Evolutionary conservation across 1,284 basidiomycete genomes (phyloP).

Genomic region (Malassezia restricta): DNA sequence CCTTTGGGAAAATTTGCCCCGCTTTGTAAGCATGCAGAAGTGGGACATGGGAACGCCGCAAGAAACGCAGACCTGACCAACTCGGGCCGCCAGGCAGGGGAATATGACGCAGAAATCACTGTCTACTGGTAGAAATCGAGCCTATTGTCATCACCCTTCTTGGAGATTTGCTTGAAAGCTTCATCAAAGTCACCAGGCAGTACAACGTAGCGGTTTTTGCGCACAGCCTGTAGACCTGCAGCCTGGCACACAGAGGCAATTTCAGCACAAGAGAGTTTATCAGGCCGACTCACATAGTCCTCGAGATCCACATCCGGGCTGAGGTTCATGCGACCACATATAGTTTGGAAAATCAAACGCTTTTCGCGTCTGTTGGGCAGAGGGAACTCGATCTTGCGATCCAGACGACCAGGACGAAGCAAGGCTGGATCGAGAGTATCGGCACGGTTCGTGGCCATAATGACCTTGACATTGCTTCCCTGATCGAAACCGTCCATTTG

Average conservation of each 20-base stretch:
- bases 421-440: slow-evolving; percentile 64
- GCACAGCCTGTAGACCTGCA: slow-evolving; percentile 91
- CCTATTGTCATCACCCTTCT: slow-evolving; percentile 41
- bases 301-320: slow-evolving; percentile 95
- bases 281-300: slow-evolving; percentile 94
- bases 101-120: not conserved
- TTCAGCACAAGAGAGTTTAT: slow-evolving; percentile 87
- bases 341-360: slow-evolving; percentile 95
- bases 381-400: slow-evolving; percentile 98
- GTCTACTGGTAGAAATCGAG: slow-evolving; percentile 43
- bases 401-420: slow-evolving; percentile 89
- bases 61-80: no score
- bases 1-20: not conserved
- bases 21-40: slow-evolving; percentile 12
- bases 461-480: slow-evolving; percentile 92
- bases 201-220: slow-evolving; percentile 94
- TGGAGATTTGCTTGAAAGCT: slow-evolving; percentile 44
- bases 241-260: slow-evolving; percentile 93
- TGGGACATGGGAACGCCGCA: no score
- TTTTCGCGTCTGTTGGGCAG: slow-evolving; percentile 86
- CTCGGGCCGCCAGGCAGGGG: no score
- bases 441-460: slow-evolving; percentile 46
- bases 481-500: slow-evolving; percentile 99
- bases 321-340: slow-evolving; percentile 93
- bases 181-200: slow-evolving; percentile 87